Evolutionary conservation across 176 grass and related monocot genomes (phyloP).

Genomic region (Oryza glumipatula): DNA sequence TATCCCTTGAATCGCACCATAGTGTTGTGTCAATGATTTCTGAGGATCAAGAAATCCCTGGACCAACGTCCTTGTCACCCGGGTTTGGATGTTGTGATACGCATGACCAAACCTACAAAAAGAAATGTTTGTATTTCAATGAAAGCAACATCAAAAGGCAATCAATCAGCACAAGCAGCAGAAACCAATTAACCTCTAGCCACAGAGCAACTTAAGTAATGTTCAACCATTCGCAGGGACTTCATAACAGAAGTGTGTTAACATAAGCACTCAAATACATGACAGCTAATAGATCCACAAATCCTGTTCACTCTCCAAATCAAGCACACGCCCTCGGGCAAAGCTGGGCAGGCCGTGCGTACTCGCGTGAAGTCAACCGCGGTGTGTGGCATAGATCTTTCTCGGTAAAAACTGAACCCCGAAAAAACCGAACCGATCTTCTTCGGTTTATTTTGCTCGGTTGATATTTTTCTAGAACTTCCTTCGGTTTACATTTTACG

Average conservation of each 20-base stretch:
- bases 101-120: constrained; percentile 77
- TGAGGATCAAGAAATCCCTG: constrained; percentile 88
- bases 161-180: constrained; percentile 4
- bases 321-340: too few species aligned
- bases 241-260: constrained; percentile 14
- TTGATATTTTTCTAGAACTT: too few species aligned
- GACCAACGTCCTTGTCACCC: constrained; percentile 71
- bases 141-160: neutral
- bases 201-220: constrained; percentile 2
- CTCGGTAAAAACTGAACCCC: too few species aligned
- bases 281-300: too few species aligned
- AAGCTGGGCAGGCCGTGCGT: too few species aligned
- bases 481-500: too few species aligned
- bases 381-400: too few species aligned
- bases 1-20: constrained; percentile 90
- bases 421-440: too few species aligned
- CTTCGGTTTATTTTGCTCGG: too few species aligned
- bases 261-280: neutral
- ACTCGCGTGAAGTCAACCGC: too few species aligned
- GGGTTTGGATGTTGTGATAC: constrained; percentile 83
- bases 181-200: neutral
- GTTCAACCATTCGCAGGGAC: neutral
- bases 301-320: too few species aligned
- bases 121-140: neutral
- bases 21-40: constrained; percentile 95